Base-by-base conservation (phyloP, 768 basidiomycete genomes). In the Tricholoma furcatifolium region DNA sequence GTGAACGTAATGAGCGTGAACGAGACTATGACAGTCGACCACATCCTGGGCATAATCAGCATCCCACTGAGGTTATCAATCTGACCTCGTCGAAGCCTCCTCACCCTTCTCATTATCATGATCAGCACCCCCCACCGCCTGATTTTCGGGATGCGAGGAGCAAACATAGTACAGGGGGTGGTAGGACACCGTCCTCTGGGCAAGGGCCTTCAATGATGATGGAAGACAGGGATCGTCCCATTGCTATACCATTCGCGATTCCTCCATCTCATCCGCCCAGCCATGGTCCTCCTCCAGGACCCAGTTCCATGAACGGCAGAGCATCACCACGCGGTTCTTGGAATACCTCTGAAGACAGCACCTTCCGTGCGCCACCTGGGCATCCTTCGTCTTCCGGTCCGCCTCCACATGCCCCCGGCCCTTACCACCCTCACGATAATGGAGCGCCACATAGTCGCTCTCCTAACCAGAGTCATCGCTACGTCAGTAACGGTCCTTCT, bases 181-280 rank as follows among this genome's bases (percentile, higher is more conserved):
- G 47, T 27, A 50, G 47, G 30, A 21, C 43, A 6, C 51, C 57
- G 6, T 39, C 51, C 31, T 51, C 47, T 39, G 49, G 47, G 20
- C 1, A 63, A 57, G 53, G 62, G 58, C 30, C 50, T 6, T 63
- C 63, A n/a, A 58, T 66, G 24, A 58, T 70, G 43, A 71, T 76
- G 45, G 77, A 79, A 39, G 79, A 78, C 14, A 72, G 75, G 34
- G 83, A 84, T 48, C 71, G 83, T 51, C 79, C 79, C 1, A 64
- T 77, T 42, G 73, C 81, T 6, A 78, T 75, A 36, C 78, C 82
- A 2, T 84, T 83, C 58, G 77, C 74, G 7, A 76, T 83, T 47
- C 67, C 67, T 24, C 71, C 71, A 64, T 57, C 63, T 15, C 46
- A 55, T 52, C 32, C 58, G 35, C 35, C 62, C 34, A 43, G 53